Percentiles rank a stretch among this genome's conserved stretches.
phyloP scores from a whole-genome alignment of 2,329 filamentous ascomycete genomes.

The Epichloe gansuensis region DNA sequence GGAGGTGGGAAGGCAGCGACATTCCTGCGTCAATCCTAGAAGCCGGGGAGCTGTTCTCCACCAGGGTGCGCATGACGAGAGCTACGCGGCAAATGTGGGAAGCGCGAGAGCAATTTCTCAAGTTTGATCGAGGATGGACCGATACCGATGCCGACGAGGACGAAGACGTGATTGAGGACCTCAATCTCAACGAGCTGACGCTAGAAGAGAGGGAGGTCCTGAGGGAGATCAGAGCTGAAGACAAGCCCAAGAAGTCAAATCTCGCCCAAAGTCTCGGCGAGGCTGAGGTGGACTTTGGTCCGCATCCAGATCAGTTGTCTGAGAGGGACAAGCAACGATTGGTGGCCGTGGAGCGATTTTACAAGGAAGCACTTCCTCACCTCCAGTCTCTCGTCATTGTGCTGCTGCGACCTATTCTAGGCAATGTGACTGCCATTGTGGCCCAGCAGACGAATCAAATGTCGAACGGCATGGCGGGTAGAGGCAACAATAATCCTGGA shows the following conservation, averaged over 20 bases:
- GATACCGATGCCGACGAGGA: conserved; percentile 27
- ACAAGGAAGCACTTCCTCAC: conserved; percentile 67
- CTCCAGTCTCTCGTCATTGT: conserved; percentile 91
- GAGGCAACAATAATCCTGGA: conserved; percentile 24
- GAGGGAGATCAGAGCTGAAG: conserved; percentile 28
- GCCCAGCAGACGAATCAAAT: conserved; percentile 41
- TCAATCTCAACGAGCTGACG: conserved; percentile 33
- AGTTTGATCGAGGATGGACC: conserved; percentile 84
- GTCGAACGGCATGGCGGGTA: conserved; percentile 29
- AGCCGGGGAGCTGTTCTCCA: conserved; percentile 83
- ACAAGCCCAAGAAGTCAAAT: conserved; percentile 15
- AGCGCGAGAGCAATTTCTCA: conserved; percentile 81
- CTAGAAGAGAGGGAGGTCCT: conserved; percentile 30
- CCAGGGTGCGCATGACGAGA: conserved; percentile 79
- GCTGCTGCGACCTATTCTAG: conserved; percentile 74
- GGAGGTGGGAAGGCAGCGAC: conserved; percentile 86
- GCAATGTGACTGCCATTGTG: conserved; percentile 78
- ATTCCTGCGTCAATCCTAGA: conserved; percentile 91
- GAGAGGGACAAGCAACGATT: conserved; percentile 52
- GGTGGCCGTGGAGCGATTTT: conserved; percentile 67
- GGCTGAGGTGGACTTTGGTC: conserved; percentile 31
- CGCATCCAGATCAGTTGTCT: conserved; percentile 33
- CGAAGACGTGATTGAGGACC: conserved; percentile 33
- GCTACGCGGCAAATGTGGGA: conserved; percentile 92
- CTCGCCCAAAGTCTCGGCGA: conserved; percentile 11